These are phyloP conservation scores for Licmophora abbreviata DNA, from an alignment of 108 stramenopile species.

Conservation along the genomic window DNA sequence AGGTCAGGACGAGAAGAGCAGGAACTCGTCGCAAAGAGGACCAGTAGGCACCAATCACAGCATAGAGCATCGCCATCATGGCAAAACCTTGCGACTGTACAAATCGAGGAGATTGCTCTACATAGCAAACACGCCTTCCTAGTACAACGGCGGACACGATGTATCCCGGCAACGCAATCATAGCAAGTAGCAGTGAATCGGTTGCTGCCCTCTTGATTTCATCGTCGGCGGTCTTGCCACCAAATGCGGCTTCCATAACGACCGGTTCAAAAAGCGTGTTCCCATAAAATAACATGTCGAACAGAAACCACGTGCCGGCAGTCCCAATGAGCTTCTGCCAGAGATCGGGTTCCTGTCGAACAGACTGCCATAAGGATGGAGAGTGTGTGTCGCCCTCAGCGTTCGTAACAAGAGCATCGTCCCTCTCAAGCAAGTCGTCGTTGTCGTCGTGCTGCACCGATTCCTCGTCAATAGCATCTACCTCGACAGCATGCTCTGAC, in stretches of 20 bases:
- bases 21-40: slow-evolving; percentile 30
- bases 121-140: slow-evolving; percentile 21
- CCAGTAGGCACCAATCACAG: slow-evolving; percentile 62
- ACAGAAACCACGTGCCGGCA: slow-evolving; percentile 78
- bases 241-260: slow-evolving; percentile 79
- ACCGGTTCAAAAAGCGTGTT: slow-evolving; percentile 83
- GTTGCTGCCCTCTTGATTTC: slow-evolving; percentile 17
- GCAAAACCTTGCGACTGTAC: slow-evolving; percentile 83
- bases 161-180: slow-evolving; percentile 79
- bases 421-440: neutral
- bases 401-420: neutral
- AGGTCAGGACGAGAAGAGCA: slow-evolving; percentile 42
- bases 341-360: slow-evolving; percentile 53
- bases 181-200: slow-evolving; percentile 31
- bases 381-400: neutral
- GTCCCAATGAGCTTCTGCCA: slow-evolving; percentile 61
- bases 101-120: slow-evolving; percentile 59
- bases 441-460: neutral
- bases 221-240: slow-evolving; percentile 13
- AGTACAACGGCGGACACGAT: slow-evolving; percentile 51
- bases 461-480: slow-evolving; percentile 3
- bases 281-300: slow-evolving; percentile 86
- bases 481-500: slow-evolving; percentile 1
- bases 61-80: slow-evolving; percentile 61
- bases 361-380: slow-evolving; percentile 16